A percentile compares a stretch with the other conserved stretches of the same genome.
These are phyloP conservation scores for Coemansia sp. DNA, from an alignment of 192 early-diverging fungal species.

Conservation along the genomic window DNA sequence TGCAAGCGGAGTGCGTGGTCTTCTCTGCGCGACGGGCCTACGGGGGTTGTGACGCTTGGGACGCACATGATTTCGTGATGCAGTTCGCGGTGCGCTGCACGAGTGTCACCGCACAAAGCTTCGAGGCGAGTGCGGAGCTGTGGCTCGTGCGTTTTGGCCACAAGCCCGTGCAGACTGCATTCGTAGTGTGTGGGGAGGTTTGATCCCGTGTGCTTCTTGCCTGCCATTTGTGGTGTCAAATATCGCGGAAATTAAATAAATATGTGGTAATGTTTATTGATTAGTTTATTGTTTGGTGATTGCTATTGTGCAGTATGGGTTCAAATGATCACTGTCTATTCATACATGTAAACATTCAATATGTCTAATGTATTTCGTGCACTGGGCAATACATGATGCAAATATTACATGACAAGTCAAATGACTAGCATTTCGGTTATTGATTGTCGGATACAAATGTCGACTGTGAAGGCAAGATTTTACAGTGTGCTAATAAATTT, in stretches of 20 bases:
- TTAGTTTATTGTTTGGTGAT: too few relatives aligned
- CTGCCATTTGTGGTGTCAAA: conserved; percentile 23
- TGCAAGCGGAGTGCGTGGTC: conserved; percentile 68
- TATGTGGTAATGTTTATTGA: neutral
- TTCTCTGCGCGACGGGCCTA: conserved; percentile 70
- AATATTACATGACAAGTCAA: too few relatives aligned
- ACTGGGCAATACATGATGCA: too few relatives aligned
- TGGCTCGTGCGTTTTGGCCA: conserved; percentile 50
- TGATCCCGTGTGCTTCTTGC: conserved; percentile 36
- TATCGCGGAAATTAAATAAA: neutral
- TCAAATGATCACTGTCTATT: too few relatives aligned
- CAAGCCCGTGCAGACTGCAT: conserved; percentile 60
- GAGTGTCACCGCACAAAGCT: conserved; percentile 65
- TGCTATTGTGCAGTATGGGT: too few relatives aligned
- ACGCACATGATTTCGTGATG: conserved; percentile 70
- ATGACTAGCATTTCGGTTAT: too few relatives aligned
- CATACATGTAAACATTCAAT: too few relatives aligned
- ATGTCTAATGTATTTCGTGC: too few relatives aligned
- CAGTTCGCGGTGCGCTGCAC: conserved; percentile 56
- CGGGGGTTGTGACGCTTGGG: conserved; percentile 67
- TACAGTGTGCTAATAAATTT: too few relatives aligned
- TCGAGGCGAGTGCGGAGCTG: conserved; percentile 65
- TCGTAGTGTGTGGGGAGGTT: conserved; percentile 52
- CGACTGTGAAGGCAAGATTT: too few relatives aligned
- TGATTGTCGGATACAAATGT: too few relatives aligned